Conservation (phyloP, 257 asterid genomes). For the Plantago major region DNA sequence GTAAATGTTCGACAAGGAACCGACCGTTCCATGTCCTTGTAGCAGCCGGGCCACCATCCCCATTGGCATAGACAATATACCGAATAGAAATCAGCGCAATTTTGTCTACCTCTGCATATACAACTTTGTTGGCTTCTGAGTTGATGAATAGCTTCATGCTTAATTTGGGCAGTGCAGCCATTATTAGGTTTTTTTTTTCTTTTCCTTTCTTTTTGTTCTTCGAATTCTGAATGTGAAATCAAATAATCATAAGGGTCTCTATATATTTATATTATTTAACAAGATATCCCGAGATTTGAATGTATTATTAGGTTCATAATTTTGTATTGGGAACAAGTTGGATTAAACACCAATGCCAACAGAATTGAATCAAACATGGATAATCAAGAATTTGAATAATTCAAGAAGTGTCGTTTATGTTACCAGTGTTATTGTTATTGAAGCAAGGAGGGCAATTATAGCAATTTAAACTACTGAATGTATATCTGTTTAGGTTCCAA, state of each 20-base stretch:
- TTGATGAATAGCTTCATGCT: conserved; percentile 38
- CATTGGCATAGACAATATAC: conserved; percentile 21
- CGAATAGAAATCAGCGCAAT: conserved; percentile 31
- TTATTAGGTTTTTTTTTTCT: background rate
- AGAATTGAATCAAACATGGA: no score
- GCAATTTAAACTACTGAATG: no score
- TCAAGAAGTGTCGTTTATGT: no score
- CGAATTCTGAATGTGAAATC: background rate
- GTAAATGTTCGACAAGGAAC: conserved; percentile 21
- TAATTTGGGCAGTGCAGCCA: conserved; percentile 12
- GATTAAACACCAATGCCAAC: no score
- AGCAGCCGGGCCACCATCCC: conserved; percentile 20
- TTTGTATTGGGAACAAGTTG: no score
- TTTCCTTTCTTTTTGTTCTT: background rate
- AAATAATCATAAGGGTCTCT: background rate
- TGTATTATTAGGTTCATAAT: no score
- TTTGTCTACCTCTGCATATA: conserved; percentile 39
- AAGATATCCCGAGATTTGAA: background rate
- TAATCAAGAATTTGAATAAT: no score
- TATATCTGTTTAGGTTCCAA: background rate
- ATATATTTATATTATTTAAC: no score
- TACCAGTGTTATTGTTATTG: no score
- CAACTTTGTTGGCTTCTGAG: conserved; percentile 15
- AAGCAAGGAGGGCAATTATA: no score
- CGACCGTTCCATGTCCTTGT: conserved; percentile 17